Percentiles rank a stretch among this genome's conserved stretches.
phyloP scores from a whole-genome alignment of 1,284 basidiomycete species.

The Cutaneotrichosporon mucoides region DNA sequence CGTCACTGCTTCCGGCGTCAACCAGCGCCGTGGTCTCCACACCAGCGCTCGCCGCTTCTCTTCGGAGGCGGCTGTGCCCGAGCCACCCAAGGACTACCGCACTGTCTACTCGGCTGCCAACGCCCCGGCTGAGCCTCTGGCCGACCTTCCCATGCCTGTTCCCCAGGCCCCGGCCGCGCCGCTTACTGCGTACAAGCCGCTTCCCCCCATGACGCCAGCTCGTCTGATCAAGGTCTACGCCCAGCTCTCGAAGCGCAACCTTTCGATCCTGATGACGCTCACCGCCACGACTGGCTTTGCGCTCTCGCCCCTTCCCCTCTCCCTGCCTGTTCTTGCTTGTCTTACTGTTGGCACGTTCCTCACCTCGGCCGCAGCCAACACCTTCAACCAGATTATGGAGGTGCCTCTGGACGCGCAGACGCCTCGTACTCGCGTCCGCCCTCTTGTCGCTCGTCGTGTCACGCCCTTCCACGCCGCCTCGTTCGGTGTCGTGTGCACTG shows the following conservation, averaged over 20 bases:
- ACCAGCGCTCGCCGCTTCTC: constrained; percentile 19
- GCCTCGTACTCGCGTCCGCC: constrained; percentile 80
- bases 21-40: constrained; percentile 17
- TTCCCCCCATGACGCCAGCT: constrained; percentile 54
- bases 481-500: constrained; percentile 71
- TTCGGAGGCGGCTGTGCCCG: constrained; percentile 27
- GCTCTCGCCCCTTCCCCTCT: constrained; percentile 77
- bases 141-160: constrained; percentile 33
- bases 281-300: constrained; percentile 92
- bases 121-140: constrained; percentile 22
- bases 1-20: constrained; percentile 5
- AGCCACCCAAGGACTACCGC: constrained; percentile 24
- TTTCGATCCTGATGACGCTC: constrained; percentile 83
- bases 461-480: constrained; percentile 76
- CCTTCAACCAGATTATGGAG: constrained; percentile 93
- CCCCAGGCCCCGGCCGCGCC: constrained; percentile 36
- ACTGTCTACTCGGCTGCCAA: constrained; percentile 39
- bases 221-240: constrained; percentile 67
- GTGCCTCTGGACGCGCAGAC: constrained; percentile 97
- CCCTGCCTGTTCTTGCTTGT: constrained; percentile 75
- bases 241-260: constrained; percentile 79
- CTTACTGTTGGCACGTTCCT: constrained; percentile 85
- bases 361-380: constrained; percentile 89
- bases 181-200: constrained; percentile 44
- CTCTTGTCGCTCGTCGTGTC: constrained; percentile 79